These are phyloP conservation scores for Pythium phragmitis DNA, from an alignment of 352 stramenopile genomes.

Conservation along the genomic window DNA sequence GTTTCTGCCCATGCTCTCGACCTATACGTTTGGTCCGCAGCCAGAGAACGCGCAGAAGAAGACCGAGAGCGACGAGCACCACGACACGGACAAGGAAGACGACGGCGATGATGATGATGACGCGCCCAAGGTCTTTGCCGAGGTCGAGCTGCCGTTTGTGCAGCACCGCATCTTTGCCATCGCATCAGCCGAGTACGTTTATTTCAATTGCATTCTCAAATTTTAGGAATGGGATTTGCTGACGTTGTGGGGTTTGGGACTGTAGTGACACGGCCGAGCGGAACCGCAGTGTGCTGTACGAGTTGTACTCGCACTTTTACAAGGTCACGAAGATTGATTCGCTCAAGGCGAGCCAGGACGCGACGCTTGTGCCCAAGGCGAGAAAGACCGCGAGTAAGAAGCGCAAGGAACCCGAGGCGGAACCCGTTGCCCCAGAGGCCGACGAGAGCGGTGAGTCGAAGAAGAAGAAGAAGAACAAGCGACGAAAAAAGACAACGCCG, in stretches of 20 bases:
- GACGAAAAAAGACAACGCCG: conserved; percentile 47
- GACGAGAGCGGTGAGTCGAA: conserved; percentile 7
- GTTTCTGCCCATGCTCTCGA: conserved; percentile 62
- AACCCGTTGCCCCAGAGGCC: conserved; percentile 1
- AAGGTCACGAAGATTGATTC: conserved; percentile 71
- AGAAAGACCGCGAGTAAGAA: conserved; percentile 24
- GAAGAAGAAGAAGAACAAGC: conserved; percentile 37
- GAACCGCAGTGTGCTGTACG: conserved; percentile 77
- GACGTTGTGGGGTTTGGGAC: conserved; percentile 1
- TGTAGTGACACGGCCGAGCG: conserved; percentile 65
- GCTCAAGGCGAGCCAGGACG: conserved; percentile 50
- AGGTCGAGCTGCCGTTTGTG: conserved; percentile 58
- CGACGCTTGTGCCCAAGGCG: conserved; percentile 22
- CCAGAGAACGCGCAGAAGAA: conserved; percentile 34
- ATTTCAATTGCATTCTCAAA: background rate
- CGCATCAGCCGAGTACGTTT: conserved; percentile 64
- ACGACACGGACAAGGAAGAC: conserved; percentile 46
- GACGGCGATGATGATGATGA: conserved; percentile 54
- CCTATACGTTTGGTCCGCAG: conserved; percentile 68
- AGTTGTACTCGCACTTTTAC: conserved; percentile 77
- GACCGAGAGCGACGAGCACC: conserved; percentile 22
- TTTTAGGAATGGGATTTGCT: background rate
- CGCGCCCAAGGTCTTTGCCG: conserved; percentile 57
- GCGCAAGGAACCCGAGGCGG: conserved; percentile 25
- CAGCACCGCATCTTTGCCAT: conserved; percentile 83